Conservation (phyloP, 1,284 basidiomycete genomes). For the Rhizoctonia solani region DNA sequence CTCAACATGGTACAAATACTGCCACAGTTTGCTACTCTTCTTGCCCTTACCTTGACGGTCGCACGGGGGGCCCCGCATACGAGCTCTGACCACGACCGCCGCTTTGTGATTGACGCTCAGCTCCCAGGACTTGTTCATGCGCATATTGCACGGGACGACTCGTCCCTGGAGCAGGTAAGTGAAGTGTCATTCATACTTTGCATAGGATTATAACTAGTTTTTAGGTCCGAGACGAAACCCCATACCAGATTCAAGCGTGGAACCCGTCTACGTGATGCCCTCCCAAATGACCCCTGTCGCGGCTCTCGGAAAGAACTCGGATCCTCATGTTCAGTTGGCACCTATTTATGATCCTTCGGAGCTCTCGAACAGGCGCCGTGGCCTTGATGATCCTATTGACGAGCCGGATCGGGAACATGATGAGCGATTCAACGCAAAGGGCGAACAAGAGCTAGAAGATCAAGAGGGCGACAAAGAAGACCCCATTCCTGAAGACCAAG, state of each 20-base stretch:
- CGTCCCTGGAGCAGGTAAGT: no score
- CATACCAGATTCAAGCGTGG: no score
- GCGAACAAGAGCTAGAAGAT: background rate
- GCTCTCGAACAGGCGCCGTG: background rate
- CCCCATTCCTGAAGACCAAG: background rate
- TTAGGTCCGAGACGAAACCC: no score
- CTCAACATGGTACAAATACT: conserved; percentile 10
- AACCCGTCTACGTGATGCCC: background rate
- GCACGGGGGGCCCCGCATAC: background rate
- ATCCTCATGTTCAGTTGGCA: background rate
- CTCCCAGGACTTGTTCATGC: background rate
- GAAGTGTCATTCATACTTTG: no score
- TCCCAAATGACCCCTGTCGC: background rate
- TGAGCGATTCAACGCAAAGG: background rate
- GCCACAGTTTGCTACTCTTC: conserved; percentile 20
- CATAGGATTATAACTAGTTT: no score
- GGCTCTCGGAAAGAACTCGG: background rate
- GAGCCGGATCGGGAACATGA: background rate
- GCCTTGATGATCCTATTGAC: conserved; percentile 14
- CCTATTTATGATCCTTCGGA: background rate
- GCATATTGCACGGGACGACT: no score
- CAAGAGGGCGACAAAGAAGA: background rate
- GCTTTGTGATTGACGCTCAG: background rate
- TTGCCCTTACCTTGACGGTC: background rate
- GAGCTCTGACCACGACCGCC: background rate